Evolutionary conservation across 306 rosid species (phyloP).

Genomic region (Medicago lupulina): DNA sequence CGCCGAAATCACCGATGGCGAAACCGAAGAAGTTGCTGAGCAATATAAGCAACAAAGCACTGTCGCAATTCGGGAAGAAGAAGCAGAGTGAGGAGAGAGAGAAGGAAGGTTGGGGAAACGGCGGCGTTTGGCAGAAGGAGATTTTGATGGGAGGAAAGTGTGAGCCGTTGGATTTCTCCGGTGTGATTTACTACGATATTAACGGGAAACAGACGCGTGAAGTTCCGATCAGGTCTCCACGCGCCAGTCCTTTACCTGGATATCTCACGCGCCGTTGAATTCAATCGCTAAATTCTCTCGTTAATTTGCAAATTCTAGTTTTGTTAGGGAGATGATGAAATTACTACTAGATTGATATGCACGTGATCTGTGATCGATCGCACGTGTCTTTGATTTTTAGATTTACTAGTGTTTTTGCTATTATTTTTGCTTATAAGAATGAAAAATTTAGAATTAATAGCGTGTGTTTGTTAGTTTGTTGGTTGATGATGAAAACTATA

Average conservation of each 20-base stretch:
- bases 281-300: not conserved
- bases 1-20: conserved; percentile 46
- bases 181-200: conserved; percentile 70
- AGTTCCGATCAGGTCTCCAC: conserved; percentile 73
- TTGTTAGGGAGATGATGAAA: not conserved
- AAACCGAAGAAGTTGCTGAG: conserved; percentile 71
- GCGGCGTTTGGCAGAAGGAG: conserved; percentile 93
- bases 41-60: conserved; percentile 68
- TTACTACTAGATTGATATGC: not conserved
- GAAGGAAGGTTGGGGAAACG: conserved; percentile 67
- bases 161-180: conserved; percentile 84
- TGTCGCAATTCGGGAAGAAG: conserved; percentile 42
- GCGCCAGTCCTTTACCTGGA: conserved; percentile 87
- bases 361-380: not conserved
- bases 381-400: not conserved
- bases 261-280: conserved; percentile 55
- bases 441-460: not conserved
- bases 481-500: conserved; percentile 1
- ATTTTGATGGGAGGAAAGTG: conserved; percentile 93
- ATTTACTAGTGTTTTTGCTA: not conserved
- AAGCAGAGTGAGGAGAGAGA: conserved; percentile 34
- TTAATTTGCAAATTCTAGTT: not conserved
- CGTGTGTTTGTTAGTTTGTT: not conserved
- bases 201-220: conserved; percentile 61
- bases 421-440: not conserved